Conservation (phyloP, 2,329 filamentous ascomycete genomes). For the Pseudocercospora musae region DNA sequence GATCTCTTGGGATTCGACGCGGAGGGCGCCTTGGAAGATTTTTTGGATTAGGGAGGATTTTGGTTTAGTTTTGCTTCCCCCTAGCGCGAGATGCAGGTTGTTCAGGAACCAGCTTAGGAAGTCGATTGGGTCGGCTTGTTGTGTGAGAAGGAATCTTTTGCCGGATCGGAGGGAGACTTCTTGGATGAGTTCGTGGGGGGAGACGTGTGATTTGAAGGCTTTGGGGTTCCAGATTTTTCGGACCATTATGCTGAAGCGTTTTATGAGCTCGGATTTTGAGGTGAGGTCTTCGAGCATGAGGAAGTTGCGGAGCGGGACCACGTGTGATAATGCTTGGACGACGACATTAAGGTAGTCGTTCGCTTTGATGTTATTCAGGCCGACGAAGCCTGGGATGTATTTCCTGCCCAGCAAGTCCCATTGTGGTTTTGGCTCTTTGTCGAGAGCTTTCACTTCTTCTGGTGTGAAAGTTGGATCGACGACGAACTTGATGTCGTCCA, state of each 20-base stretch:
- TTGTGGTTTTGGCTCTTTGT: constrained; percentile 58
- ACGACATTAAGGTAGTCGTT: constrained; percentile 98
- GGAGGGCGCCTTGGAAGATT: constrained; percentile 88
- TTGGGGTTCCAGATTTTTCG: constrained; percentile 98
- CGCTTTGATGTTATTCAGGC: constrained; percentile 99
- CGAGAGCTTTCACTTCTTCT: constrained; percentile 74
- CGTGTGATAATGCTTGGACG: constrained; percentile 86
- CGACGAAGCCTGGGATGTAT: constrained; percentile 91
- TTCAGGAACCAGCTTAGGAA: constrained; percentile 98
- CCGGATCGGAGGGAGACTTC: constrained; percentile 86
- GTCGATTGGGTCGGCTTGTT: constrained; percentile 92
- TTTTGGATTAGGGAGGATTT: constrained; percentile 83
- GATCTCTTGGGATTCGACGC: constrained; percentile 90
- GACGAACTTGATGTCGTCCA: constrained; percentile 98
- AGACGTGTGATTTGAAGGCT: constrained; percentile 95
- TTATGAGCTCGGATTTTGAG: constrained; percentile 72
- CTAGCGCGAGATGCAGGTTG: constrained; percentile 85
- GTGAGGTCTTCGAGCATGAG: constrained; percentile 82
- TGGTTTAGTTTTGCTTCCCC: constrained; percentile 83
- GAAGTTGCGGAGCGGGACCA: constrained; percentile 83
- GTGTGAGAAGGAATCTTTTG: constrained; percentile 86
- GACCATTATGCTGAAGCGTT: constrained; percentile 82
- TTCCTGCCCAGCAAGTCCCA: constrained; percentile 79
- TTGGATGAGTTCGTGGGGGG: constrained; percentile 93
- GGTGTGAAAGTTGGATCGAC: constrained; percentile 84